Conservation (phyloP, 225 moss, liverwort and hornwort genomes). For the Physcomitrium patens region DNA sequence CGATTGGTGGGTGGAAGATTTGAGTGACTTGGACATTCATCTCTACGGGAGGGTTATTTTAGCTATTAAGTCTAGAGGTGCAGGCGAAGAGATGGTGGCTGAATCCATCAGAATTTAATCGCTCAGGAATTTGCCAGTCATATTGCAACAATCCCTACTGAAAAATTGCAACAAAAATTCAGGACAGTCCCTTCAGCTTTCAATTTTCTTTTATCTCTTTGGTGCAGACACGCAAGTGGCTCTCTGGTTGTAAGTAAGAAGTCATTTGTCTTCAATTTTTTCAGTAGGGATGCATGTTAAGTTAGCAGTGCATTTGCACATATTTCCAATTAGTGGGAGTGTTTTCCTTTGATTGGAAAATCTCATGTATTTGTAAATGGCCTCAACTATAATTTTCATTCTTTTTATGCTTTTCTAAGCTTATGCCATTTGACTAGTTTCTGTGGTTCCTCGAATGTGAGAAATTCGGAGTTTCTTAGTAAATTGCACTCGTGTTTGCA, state of each 20-base stretch:
- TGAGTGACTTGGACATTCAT: conserved; percentile 68
- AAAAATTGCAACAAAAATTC: no score
- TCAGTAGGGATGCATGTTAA: background rate
- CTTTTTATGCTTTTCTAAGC: no score
- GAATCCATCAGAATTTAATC: conserved; percentile 68
- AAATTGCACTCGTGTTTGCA: conserved; percentile 31
- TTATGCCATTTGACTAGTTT: no score
- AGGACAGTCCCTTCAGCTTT: conserved; percentile 32
- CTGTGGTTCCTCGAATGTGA: no score
- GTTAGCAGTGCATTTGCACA: background rate
- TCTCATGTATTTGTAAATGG: no score
- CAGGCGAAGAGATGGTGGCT: conserved; percentile 51
- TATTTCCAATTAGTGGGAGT: background rate
- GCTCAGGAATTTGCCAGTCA: conserved; percentile 49
- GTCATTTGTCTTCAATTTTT: no score
- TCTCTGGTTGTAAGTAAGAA: background rate
- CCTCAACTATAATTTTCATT: no score
- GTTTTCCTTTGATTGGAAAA: no score
- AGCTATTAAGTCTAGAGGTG: conserved; percentile 68
- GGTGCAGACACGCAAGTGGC: background rate
- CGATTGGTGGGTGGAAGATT: conserved; percentile 87
- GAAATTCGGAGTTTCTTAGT: no score
- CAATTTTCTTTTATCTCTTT: background rate
- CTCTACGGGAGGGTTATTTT: conserved; percentile 69
- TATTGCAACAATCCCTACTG: no score